Conservation (phyloP, 129 eudicot genomes). For the Kitagawia praeruptora region DNA sequence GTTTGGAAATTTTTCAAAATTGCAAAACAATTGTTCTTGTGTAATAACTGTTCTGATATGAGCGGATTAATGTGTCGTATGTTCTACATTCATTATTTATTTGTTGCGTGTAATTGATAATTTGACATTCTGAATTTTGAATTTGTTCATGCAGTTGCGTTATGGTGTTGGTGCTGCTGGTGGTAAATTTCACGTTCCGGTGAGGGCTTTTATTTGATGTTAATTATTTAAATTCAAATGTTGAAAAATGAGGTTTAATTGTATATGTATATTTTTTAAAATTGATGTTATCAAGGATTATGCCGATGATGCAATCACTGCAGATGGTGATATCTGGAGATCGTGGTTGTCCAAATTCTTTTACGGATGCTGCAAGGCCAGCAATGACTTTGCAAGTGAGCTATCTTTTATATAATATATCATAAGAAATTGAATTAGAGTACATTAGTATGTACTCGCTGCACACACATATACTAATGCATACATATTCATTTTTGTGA, state of each 20-base stretch:
- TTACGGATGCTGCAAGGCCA: conserved; percentile 78
- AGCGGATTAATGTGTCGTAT: too few species aligned
- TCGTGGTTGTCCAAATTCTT: conserved; percentile 45
- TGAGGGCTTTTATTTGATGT: conserved; percentile 20
- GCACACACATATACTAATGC: neutral
- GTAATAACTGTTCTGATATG: neutral
- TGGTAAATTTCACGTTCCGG: conserved; percentile 56
- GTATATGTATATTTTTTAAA: conserved; percentile 15
- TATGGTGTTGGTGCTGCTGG: conserved; percentile 18
- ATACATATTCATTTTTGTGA: neutral
- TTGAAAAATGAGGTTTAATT: conserved; percentile 14
- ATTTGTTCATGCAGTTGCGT: conserved; percentile 5
- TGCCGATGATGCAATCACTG: conserved; percentile 37
- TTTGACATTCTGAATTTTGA: neutral
- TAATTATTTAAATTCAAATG: neutral
- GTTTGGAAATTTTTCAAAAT: neutral
- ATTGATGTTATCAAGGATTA: conserved; percentile 32
- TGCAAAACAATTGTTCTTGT: neutral
- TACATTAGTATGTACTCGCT: neutral
- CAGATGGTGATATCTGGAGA: conserved; percentile 52
- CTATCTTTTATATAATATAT: neutral
- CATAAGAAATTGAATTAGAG: neutral
- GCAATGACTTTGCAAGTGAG: conserved; percentile 69
- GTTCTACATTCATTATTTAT: too few species aligned
- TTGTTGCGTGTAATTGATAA: neutral